phyloP scores from a whole-genome alignment of 306 rosid genomes.

The Nissolia schottii region DNA sequence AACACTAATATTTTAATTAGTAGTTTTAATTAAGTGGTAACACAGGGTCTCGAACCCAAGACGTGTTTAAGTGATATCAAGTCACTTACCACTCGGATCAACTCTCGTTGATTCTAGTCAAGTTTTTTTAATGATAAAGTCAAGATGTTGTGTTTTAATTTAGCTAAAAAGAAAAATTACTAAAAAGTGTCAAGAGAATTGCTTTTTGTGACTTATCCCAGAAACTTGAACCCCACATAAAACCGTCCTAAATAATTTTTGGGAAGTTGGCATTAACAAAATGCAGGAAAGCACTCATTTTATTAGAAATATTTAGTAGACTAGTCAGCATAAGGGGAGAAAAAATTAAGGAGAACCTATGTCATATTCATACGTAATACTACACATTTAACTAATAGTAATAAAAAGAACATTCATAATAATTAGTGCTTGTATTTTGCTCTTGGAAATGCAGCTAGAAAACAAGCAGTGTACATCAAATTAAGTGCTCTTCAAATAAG shows the following conservation, averaged over 20 bases:
- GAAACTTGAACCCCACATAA: background rate
- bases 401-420: background rate
- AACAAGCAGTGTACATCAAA: background rate
- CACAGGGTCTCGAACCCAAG: too few species aligned
- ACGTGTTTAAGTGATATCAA: too few species aligned
- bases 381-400: background rate
- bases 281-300: background rate
- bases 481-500: too few species aligned
- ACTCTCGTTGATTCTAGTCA: too few species aligned
- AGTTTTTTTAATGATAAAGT: too few species aligned
- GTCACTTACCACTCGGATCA: too few species aligned
- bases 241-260: background rate
- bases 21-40: too few species aligned
- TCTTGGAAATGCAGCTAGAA: background rate
- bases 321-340: background rate
- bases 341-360: background rate
- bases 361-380: background rate
- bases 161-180: too few species aligned
- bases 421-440: background rate
- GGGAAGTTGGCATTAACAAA: background rate
- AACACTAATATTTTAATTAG: too few species aligned
- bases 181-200: background rate
- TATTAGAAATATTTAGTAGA: background rate
- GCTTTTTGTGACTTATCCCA: background rate
- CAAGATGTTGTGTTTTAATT: too few species aligned